Percentiles rank a stretch among this genome's conserved stretches.
Conservation (phyloP, 2,329 filamentous ascomycete genomes). For the Nemania serpens region DNA sequence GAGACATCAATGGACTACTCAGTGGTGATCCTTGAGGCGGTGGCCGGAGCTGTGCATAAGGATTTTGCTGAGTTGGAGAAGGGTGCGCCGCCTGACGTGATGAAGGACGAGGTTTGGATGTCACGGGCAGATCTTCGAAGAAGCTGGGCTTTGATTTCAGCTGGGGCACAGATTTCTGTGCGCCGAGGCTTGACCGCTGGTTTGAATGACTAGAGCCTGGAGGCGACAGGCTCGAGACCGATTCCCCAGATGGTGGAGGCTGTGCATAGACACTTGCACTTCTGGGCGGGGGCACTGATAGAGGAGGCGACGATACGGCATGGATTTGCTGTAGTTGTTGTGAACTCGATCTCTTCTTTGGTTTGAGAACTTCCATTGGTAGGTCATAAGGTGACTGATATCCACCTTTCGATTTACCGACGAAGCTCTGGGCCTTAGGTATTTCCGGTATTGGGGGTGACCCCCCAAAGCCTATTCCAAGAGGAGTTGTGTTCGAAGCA, state of each 20-base stretch:
- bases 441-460: slow-evolving; percentile 51
- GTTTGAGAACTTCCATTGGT: slow-evolving; percentile 82
- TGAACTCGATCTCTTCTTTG: slow-evolving; percentile 66
- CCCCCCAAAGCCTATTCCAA: slow-evolving; percentile 44
- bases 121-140: slow-evolving; percentile 76
- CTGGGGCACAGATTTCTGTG: slow-evolving; percentile 43
- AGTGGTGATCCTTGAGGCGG: slow-evolving; percentile 38
- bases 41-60: slow-evolving; percentile 43
- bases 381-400: slow-evolving; percentile 96
- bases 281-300: slow-evolving; percentile 61
- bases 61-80: slow-evolving; percentile 49
- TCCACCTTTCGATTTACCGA: slow-evolving; percentile 85
- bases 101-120: slow-evolving; percentile 63
- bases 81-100: slow-evolving; percentile 56
- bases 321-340: slow-evolving; percentile 57
- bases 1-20: slow-evolving; percentile 30
- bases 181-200: slow-evolving; percentile 39
- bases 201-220: slow-evolving; percentile 47
- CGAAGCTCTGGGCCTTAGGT: slow-evolving; percentile 78
- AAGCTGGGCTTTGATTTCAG: slow-evolving; percentile 60
- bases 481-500: slow-evolving; percentile 38
- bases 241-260: slow-evolving; percentile 35
- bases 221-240: slow-evolving; percentile 38
- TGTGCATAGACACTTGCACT: slow-evolving; percentile 62
- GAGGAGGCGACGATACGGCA: slow-evolving; percentile 37